phyloP scores from a whole-genome alignment of 352 stramenopile genomes.

The Thalassiosira livingstoniorum region DNA sequence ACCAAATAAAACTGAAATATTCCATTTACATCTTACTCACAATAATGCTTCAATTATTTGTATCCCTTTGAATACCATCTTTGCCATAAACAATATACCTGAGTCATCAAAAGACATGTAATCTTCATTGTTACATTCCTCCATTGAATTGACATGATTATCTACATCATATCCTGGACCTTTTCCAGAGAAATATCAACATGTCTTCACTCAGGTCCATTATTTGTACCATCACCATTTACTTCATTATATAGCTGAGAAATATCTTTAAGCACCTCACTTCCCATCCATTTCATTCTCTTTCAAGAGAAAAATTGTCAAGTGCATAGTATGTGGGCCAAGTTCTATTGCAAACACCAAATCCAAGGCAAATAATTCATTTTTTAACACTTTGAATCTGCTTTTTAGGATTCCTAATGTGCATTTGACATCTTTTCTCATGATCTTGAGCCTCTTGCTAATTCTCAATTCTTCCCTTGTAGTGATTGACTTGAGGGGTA shows the following conservation, averaged over 20 bases:
- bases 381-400: not conserved
- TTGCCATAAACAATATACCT: not conserved
- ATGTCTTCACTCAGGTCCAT: not conserved
- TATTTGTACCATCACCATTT: not conserved
- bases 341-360: not conserved
- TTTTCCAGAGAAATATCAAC: not conserved
- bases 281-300: not conserved
- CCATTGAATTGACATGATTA: not conserved
- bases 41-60: not conserved
- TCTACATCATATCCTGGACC: not conserved
- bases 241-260: not conserved
- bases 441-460: not conserved
- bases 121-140: not conserved
- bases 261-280: not conserved
- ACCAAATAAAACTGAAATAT: no score
- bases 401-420: not conserved
- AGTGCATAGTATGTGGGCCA: not conserved
- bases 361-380: not conserved
- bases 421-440: conserved; percentile 4
- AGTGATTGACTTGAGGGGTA: no score
- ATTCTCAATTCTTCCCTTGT: not conserved
- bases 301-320: not conserved
- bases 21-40: no score
- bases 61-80: not conserved
- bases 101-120: not conserved